Evolutionary conservation across 306 rosid species (phyloP).

Genomic region (Vigna angularis): DNA sequence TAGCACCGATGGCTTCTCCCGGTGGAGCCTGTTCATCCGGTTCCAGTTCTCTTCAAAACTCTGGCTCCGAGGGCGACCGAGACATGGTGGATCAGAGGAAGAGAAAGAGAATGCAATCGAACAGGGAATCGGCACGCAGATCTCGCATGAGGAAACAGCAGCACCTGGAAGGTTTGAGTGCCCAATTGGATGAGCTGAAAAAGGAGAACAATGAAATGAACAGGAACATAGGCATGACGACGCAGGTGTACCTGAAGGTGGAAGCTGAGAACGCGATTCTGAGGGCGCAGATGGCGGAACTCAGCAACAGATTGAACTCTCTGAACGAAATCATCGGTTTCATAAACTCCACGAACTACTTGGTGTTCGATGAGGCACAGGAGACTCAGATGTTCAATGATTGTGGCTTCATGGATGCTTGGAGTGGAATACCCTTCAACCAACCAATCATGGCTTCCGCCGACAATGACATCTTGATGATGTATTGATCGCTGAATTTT

Average conservation of each 20-base stretch:
- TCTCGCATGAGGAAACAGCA: constrained; percentile 83
- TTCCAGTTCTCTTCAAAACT: constrained; percentile 48
- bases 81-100: constrained; percentile 67
- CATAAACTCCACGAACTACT: constrained; percentile 56
- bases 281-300: constrained; percentile 79
- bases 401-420: constrained; percentile 49
- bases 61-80: constrained; percentile 64
- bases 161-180: constrained; percentile 62
- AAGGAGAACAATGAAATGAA: constrained; percentile 66
- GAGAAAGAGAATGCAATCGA: constrained; percentile 88
- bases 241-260: constrained; percentile 54
- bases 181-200: constrained; percentile 51
- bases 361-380: constrained; percentile 1
- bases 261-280: constrained; percentile 82
- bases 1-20: constrained; percentile 43
- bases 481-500: constrained; percentile 39
- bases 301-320: constrained; percentile 68
- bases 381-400: constrained; percentile 41
- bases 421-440: constrained; percentile 49
- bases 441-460: constrained; percentile 58
- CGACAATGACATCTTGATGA: constrained; percentile 51
- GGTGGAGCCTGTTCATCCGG: constrained; percentile 63
- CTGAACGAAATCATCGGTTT: constrained; percentile 63
- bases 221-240: constrained; percentile 51
- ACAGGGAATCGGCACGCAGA: constrained; percentile 82